These are phyloP conservation scores for Vitis hybrid DNA, from an alignment of 177 flowering plant species.

Conservation along the genomic window DNA sequence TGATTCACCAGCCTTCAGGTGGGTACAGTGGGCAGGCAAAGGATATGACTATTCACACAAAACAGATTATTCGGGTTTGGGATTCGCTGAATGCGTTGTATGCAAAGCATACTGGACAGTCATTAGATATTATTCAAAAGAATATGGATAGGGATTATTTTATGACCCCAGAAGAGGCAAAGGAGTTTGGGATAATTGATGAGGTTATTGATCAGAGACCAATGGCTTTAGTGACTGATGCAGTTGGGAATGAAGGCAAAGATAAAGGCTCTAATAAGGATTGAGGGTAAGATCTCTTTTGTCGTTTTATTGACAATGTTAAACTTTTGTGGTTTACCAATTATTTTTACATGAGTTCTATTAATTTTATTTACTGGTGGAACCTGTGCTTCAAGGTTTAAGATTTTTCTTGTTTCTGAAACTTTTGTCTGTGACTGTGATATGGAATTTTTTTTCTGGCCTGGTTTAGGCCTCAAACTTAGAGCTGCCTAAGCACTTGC, in stretches of 20 bases:
- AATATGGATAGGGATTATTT: slow-evolving; percentile 91
- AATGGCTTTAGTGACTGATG: slow-evolving; percentile 73
- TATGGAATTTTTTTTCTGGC: too few species aligned
- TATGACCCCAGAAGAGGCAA: slow-evolving; percentile 90
- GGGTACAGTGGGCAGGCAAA: slow-evolving; percentile 86
- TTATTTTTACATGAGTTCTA: not conserved
- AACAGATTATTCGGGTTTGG: slow-evolving; percentile 79
- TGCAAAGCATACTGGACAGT: slow-evolving; percentile 78
- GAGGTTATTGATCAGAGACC: slow-evolving; percentile 90
- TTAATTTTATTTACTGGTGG: not conserved
- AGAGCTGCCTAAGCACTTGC: too few species aligned
- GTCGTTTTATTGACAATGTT: not conserved
- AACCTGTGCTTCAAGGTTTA: too few species aligned
- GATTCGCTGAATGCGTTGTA: slow-evolving; percentile 72
- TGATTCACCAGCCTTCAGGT: slow-evolving; percentile 97
- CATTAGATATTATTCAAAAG: slow-evolving; percentile 61
- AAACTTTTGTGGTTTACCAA: not conserved
- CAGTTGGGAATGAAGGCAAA: slow-evolving; percentile 47
- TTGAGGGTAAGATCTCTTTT: slow-evolving; percentile 15
- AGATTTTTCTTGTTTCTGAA: too few species aligned
- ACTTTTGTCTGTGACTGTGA: too few species aligned
- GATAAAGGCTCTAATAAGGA: slow-evolving; percentile 41
- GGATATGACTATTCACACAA: slow-evolving; percentile 80
- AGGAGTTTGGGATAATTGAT: slow-evolving; percentile 93
- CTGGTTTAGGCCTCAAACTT: too few species aligned